A percentile compares a stretch with the other conserved stretches of the same genome.
phyloP scores from a whole-genome alignment of 805 yeast species.

The Wickerhamiella kurtzmanii region DNA sequence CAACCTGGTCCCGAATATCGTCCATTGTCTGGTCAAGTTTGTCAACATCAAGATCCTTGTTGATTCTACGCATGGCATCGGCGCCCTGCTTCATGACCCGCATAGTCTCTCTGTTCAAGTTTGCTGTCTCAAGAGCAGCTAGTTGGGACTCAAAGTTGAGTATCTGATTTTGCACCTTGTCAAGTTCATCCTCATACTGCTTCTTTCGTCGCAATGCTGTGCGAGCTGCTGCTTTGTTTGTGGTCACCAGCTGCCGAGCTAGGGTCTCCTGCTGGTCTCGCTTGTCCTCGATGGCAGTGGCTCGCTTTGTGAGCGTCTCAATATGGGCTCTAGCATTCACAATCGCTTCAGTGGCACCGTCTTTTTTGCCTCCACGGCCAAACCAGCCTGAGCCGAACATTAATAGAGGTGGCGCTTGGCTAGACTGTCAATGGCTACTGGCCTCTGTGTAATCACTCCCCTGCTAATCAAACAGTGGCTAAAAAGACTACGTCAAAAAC shows the following conservation, averaged over 20 bases:
- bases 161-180: constrained; percentile 72
- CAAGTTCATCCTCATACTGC: constrained; percentile 60
- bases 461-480: not conserved
- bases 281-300: constrained; percentile 66
- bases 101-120: constrained; percentile 94
- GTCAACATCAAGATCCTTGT: constrained; percentile 87
- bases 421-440: no score
- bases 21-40: constrained; percentile 97
- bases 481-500: not conserved
- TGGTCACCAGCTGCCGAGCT: constrained; percentile 64
- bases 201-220: constrained; percentile 82
- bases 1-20: constrained; percentile 93
- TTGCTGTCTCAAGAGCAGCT: constrained; percentile 84
- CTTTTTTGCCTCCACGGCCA: constrained; percentile 64
- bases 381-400: constrained; percentile 11
- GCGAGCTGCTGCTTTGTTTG: constrained; percentile 65
- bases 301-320: constrained; percentile 72
- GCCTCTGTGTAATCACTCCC: not conserved
- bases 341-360: constrained; percentile 84
- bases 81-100: constrained; percentile 98
- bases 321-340: constrained; percentile 81
- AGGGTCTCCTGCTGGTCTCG: constrained; percentile 65
- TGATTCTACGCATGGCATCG: constrained; percentile 89
- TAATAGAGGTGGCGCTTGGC: not conserved
- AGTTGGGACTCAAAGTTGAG: constrained; percentile 83